Base-by-base conservation (phyloP, 202 grass and related monocot genomes). In the Alloteropsis angusta region DNA sequence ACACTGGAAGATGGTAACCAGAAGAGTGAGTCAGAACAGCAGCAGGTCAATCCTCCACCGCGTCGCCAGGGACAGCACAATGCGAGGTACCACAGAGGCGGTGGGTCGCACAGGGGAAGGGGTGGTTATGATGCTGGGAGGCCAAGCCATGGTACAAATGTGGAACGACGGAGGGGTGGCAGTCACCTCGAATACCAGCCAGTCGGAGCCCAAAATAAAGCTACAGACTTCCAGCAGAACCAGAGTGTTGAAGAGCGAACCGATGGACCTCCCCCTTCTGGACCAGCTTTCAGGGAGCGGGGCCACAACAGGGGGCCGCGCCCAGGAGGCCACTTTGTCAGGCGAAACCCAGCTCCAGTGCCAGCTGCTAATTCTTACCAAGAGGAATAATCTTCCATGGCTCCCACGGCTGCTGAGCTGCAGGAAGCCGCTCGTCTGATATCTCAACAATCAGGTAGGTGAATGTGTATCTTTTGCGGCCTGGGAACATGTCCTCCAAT, bases 141-240 rank as follows among this genome's bases (percentile, higher is more conserved):
- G 65, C 39, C 54, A 73, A 82, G 81, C 81, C 83, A 74, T 60
- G 80, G 69, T 14, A 18, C 47, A 30, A 88, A 86, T 49, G 77
- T 39, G 16, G 91, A 91, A 14, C 65, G 82, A 42, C 62, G 60
- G 48, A 91, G 75, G 77, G 89, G 71, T 56, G 84, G 69, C 55
- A 30, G 77, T 47, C 92, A 91, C 53, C 82, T 84, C 3, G 92
- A 88, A 59, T 94, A 94, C 75, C 92, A 91, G 62, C 88, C 88
- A 16, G 77, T 94, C 6, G 88, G 77, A 65, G 67, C 88, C 64
- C 57, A 74, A 61, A 82, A 38, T 39, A 93, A 87, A 68, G 37
- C 83, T 5, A 25, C 52, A 22, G 83, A 87, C 58, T 82, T 71
- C 67, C 83, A 79, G 66, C 77, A 69, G 71, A 86, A 88, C 80